Percentiles rank a stretch among this genome's conserved stretches.
phyloP scores from a whole-genome alignment of 2,329 filamentous ascomycete genomes.

The Ascochyta koolunga region DNA sequence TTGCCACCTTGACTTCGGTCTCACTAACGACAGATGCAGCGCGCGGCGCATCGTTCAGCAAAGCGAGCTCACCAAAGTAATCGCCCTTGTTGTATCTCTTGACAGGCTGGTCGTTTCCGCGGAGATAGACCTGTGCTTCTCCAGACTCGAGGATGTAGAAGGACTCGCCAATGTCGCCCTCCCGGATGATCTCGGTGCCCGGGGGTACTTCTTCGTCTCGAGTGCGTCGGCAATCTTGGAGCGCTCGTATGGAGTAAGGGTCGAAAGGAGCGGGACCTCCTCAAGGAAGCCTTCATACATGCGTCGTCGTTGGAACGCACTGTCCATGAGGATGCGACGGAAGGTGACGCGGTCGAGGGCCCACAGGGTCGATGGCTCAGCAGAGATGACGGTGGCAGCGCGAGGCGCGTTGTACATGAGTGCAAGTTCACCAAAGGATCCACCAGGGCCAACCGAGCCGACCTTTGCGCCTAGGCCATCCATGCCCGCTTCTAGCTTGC shows the following conservation, averaged over 20 bases:
- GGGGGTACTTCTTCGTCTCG: constrained; percentile 86
- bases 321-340: constrained; percentile 97
- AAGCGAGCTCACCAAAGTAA: constrained; percentile 93
- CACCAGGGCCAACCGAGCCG: constrained; percentile 80
- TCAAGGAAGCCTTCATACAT: constrained; percentile 98
- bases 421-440: constrained; percentile 94
- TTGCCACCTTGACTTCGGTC: constrained; percentile 91
- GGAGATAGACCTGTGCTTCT: constrained; percentile 84
- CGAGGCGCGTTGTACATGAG: constrained; percentile 99
- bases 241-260: constrained; percentile 88
- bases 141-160: constrained; percentile 92
- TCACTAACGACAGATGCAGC: constrained; percentile 85
- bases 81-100: constrained; percentile 89
- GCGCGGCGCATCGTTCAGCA: constrained; percentile 91
- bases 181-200: constrained; percentile 82
- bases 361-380: constrained; percentile 86
- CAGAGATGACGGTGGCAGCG: constrained; percentile 89
- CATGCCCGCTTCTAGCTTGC: constrained; percentile 76
- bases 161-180: constrained; percentile 88
- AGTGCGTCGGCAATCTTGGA: constrained; percentile 97
- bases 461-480: constrained; percentile 86
- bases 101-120: constrained; percentile 71
- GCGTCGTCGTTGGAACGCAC: constrained; percentile 90
- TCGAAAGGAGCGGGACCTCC: constrained; percentile 84
- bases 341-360: constrained; percentile 95